Base-by-base conservation (phyloP, 2,329 filamentous ascomycete genomes). In the Beauveria sp. region DNA sequence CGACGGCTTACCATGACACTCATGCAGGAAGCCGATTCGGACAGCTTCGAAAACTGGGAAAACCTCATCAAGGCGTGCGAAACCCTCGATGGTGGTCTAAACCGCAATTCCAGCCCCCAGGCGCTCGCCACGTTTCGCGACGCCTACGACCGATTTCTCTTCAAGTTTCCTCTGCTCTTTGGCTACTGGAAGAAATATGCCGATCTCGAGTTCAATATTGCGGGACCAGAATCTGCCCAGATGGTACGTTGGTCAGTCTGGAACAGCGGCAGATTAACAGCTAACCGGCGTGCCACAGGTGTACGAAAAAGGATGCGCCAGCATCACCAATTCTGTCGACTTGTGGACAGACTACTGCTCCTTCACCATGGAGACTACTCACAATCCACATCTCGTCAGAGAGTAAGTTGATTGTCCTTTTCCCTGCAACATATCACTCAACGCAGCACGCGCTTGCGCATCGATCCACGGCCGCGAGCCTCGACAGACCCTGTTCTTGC, bases 161-260 rank as follows among this genome's bases (percentile, higher is more conserved):
- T 90, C 63, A 97, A 96, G 71, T 99, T 97, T 66, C 94, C 94
- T 3, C 83, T 97, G 12, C 85, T 97, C 44, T 99, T 97, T 70
- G 94, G 93, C 57, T 99, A 97, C 79, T 99, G 94, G 94, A 97
- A 97, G 80, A 97, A 97, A 74, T 99, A 97, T 81, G 94, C 94
- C 70, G 93, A 97, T 70, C 82, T 96, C 65, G 94, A 99, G 71
- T 99, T 99, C 77, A 92, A 92, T 55, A 96, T 99, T 66, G 92
- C 92, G 5, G 94, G 94, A 20, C 96, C 94, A 5, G 94, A 99
- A 79, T 93, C 93, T 48, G 94, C 94, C 59, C 94, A 97, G 75
- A 96, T 97, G 89, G 92, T 96, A 74, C 70, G 83, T 65, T 40
- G 5, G 3, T n/a, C 18, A 59, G 20, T 47, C 24, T 43, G 53